These are phyloP conservation scores for Vitellaria paradoxa DNA, from an alignment of 179 eudicot genomes.

Conservation along the genomic window DNA sequence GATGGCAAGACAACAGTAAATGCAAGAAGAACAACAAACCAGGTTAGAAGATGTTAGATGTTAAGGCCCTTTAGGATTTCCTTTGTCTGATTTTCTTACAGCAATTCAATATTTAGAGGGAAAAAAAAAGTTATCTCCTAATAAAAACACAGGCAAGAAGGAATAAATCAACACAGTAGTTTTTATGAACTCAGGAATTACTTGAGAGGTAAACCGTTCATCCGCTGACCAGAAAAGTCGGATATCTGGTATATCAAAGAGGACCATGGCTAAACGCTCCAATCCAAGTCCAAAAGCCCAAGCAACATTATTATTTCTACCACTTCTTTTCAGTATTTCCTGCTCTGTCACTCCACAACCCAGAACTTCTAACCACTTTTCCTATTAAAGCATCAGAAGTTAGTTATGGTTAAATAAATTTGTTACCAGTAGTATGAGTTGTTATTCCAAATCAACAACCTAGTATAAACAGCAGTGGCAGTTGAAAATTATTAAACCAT, in stretches of 20 bases:
- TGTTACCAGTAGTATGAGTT: not conserved
- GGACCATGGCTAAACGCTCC: constrained; percentile 95
- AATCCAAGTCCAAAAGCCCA: constrained; percentile 99
- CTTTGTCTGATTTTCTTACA: not conserved
- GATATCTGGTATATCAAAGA: constrained; percentile 87
- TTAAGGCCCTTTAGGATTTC: not conserved
- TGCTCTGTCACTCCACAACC: constrained; percentile 98
- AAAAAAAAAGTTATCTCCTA: not conserved
- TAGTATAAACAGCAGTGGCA: not conserved
- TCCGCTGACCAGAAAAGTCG: constrained; percentile 88
- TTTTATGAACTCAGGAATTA: constrained; percentile 20
- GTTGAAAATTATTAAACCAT: not conserved
- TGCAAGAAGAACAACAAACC: not conserved
- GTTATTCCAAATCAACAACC: not conserved
- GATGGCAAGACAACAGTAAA: not conserved
- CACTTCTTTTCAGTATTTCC: constrained; percentile 83
- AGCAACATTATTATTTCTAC: constrained; percentile 67
- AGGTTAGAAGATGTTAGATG: not conserved
- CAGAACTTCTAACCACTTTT: constrained; percentile 93
- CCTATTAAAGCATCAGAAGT: constrained; percentile 43
- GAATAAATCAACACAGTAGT: not conserved
- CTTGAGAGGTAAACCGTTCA: constrained; percentile 94
- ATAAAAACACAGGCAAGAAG: not conserved
- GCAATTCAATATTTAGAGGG: not conserved
- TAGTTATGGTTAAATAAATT: not conserved